Conservation (phyloP, 2,329 filamentous ascomycete species). For the Knufia petricola region DNA sequence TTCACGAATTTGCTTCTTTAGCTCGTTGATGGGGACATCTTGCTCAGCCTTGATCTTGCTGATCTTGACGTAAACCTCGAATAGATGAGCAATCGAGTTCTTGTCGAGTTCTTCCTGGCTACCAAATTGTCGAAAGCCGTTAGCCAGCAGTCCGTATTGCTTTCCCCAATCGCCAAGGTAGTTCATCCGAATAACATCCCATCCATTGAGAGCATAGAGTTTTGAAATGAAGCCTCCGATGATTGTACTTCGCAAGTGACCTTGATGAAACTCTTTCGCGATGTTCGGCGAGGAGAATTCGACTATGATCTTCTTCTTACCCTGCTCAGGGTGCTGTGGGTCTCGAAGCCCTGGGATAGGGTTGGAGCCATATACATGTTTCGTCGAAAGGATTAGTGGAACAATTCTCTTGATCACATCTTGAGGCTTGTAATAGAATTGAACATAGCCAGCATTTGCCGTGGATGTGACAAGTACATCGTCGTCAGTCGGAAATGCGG, state of each 20-base stretch:
- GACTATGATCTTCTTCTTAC: constrained; percentile 44
- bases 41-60: constrained; percentile 48
- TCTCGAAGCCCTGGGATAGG: constrained; percentile 50
- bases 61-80: constrained; percentile 58
- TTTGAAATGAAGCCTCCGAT: constrained; percentile 58
- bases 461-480: constrained; percentile 28
- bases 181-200: constrained; percentile 56
- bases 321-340: constrained; percentile 45
- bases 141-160: constrained; percentile 53
- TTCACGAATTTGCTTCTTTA: constrained; percentile 41
- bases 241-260: constrained; percentile 57
- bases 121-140: constrained; percentile 54
- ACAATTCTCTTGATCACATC: constrained; percentile 49
- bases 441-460: constrained; percentile 49
- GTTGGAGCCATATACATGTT: constrained; percentile 51
- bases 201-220: constrained; percentile 50
- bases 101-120: constrained; percentile 49
- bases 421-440: constrained; percentile 56
- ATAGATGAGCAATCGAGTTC: constrained; percentile 56
- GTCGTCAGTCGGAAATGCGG: constrained; percentile 50
- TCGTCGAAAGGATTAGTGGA: constrained; percentile 49
- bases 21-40: constrained; percentile 46
- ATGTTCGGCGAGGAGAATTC: constrained; percentile 61
- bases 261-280: constrained; percentile 57
- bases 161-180: constrained; percentile 62